These are phyloP conservation scores for Acacia acuminata DNA, from an alignment of 306 rosid genomes.

Conservation along the genomic window DNA sequence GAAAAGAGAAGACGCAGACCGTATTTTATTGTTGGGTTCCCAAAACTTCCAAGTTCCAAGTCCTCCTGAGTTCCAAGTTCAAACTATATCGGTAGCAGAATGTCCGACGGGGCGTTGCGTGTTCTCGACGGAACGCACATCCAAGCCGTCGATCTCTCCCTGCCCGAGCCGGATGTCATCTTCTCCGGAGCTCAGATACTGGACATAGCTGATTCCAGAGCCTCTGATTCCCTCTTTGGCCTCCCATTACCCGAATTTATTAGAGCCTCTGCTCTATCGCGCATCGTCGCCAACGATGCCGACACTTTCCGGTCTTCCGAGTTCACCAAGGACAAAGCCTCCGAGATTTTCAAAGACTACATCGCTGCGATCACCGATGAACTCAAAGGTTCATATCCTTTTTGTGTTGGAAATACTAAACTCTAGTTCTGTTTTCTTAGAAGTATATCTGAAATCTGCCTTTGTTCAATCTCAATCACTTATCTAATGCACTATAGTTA, in stretches of 20 bases:
- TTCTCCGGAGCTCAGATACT: conserved; percentile 66
- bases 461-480: not conserved
- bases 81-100: conserved; percentile 39
- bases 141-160: conserved; percentile 47
- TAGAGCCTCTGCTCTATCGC: conserved; percentile 55
- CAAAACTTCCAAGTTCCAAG: not conserved
- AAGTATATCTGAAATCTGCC: not conserved
- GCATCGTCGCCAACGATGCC: conserved; percentile 39
- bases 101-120: conserved; percentile 68
- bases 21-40: not conserved
- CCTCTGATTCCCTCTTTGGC: conserved; percentile 60
- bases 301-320: conserved; percentile 36
- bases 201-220: conserved; percentile 62
- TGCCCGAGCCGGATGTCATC: conserved; percentile 25
- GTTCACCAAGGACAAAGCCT: conserved; percentile 50
- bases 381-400: conserved; percentile 59
- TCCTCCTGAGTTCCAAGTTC: conserved; percentile 1
- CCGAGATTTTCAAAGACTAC: conserved; percentile 49
- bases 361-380: conserved; percentile 78
- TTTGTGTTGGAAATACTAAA: not conserved
- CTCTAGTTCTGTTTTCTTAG: not conserved
- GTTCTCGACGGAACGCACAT: conserved; percentile 75
- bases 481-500: not conserved
- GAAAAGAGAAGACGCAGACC: not conserved
- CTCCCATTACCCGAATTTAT: conserved; percentile 61